Base-by-base conservation (phyloP, 2,329 filamentous ascomycete genomes). In the Fusarium oligoseptatum region DNA sequence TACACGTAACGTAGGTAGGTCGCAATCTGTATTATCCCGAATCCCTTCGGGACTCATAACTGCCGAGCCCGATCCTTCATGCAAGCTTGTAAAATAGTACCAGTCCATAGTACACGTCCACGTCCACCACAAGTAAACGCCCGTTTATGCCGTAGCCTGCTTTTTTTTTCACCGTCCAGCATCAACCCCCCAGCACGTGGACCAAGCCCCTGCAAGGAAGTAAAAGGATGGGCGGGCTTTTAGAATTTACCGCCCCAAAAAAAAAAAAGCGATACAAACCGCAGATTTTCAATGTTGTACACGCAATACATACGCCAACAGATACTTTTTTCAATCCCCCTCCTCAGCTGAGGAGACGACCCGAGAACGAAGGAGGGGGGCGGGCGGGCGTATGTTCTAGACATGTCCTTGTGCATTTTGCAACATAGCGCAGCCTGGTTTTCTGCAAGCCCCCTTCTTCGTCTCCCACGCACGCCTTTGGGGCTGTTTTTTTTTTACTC, bases 61-160 rank as follows among this genome's bases (percentile, higher is more conserved):
- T 60, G 57, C 57, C 57, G 57, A 43, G n/a, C 57, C 57, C 24
- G 37, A 32, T 60, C 24, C 22, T 9, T 27, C 8, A 32, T 41
- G 32, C 52, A 56, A 56, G 32, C 55, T 37, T 22, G 55, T 22
- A 20, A 57, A 57, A 57, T 37, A 15, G 32, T 17, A 36, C n/a
- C 20, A 32, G 27, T 20, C 24, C 24, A 14, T 24, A 12, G 50
- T 34, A 34, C 24, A 29, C 50, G 32, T 15, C 17, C 32, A 24
- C 32, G 32, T 56, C 11, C 32, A 37, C 11, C 32, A 37, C 22
- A 12, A 12, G 11, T 32, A 56, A 20, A 56, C 32, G 27, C 27
- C 52, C 32, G 50, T 55, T 55, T 20, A 56, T 56, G 52, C 52
- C 52, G 55, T 37, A 57, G 55, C 55, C 55, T 57, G 20, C 55